Conservation (phyloP, 2,329 filamentous ascomycete genomes). For the Plenodomus biglobosus region DNA sequence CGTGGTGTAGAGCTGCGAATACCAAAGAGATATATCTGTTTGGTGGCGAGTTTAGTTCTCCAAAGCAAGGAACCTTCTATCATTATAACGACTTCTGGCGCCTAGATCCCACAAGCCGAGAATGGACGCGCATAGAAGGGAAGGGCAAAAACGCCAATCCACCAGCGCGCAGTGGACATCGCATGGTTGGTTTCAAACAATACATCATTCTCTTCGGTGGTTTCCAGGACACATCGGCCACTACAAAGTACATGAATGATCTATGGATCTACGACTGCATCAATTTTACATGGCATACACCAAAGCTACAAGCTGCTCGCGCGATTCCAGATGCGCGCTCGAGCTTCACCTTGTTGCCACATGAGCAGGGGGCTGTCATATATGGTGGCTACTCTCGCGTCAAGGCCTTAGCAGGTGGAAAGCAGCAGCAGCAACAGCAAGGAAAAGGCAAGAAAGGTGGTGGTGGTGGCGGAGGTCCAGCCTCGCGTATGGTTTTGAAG, state of each 20-base stretch:
- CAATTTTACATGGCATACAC: slow-evolving; percentile 81
- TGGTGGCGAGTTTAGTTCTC: slow-evolving; percentile 93
- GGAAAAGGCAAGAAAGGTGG: slow-evolving; percentile 46
- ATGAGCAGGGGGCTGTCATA: slow-evolving; percentile 84
- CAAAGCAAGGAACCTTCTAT: slow-evolving; percentile 97
- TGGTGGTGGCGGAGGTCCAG: slow-evolving; percentile 55
- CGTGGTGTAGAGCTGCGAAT: slow-evolving; percentile 89
- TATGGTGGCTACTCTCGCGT: slow-evolving; percentile 94
- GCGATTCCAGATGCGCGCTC: slow-evolving; percentile 89
- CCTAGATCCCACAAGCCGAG: slow-evolving; percentile 77
- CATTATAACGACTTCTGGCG: slow-evolving; percentile 99
- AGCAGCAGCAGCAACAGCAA: slow-evolving; percentile 56
- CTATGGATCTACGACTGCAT: slow-evolving; percentile 94
- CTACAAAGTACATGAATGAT: slow-evolving; percentile 91
- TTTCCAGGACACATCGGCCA: slow-evolving; percentile 94
- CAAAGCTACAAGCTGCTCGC: slow-evolving; percentile 72
- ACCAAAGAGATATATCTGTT: slow-evolving; percentile 86
- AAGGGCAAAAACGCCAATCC: slow-evolving; percentile 78
- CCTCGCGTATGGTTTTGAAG: slow-evolving; percentile 72
- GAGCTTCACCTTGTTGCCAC: slow-evolving; percentile 87
- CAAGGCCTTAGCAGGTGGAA: slow-evolving; percentile 64
- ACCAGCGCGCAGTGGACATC: slow-evolving; percentile 83
- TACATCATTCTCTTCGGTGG: slow-evolving; percentile 95
- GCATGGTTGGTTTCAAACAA: slow-evolving; percentile 97
- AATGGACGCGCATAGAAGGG: slow-evolving; percentile 87